Conservation (phyloP, 2,329 filamentous ascomycete genomes). For the Fusarium palustre region DNA sequence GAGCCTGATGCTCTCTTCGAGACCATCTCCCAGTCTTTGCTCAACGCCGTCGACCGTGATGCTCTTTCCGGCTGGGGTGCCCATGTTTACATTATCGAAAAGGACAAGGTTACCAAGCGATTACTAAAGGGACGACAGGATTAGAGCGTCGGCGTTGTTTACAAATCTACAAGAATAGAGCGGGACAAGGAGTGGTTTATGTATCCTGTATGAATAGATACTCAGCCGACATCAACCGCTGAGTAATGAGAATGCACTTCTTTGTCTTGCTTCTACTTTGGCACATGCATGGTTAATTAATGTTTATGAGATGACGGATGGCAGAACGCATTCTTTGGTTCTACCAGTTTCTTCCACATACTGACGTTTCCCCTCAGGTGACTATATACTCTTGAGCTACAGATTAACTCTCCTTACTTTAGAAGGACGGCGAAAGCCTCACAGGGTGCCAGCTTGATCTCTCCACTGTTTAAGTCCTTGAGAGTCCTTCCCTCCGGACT, state of each 20-base stretch:
- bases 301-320: neutral
- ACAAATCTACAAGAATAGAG: slow-evolving; percentile 30
- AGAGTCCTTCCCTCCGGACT: slow-evolving; percentile 49
- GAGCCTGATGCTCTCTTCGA: slow-evolving; percentile 95
- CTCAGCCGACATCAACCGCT: slow-evolving; percentile 42
- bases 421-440: slow-evolving; percentile 54
- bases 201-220: slow-evolving; percentile 54
- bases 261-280: slow-evolving; percentile 11
- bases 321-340: neutral
- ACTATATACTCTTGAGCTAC: neutral
- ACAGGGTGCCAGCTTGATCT: slow-evolving; percentile 52
- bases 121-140: slow-evolving; percentile 98
- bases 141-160: slow-evolving; percentile 57
- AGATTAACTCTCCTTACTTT: slow-evolving; percentile 7
- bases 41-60: slow-evolving; percentile 97
- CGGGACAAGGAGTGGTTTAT: slow-evolving; percentile 36
- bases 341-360: neutral
- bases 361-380: neutral
- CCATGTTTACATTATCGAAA: slow-evolving; percentile 99
- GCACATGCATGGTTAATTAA: neutral
- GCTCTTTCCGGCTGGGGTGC: slow-evolving; percentile 98
- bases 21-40: slow-evolving; percentile 93
- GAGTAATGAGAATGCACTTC: slow-evolving; percentile 45
- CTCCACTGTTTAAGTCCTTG: slow-evolving; percentile 43
- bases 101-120: slow-evolving; percentile 99